Evolutionary conservation across 345 rosid species (phyloP), one percentile per base, ranked within the genome.

Genomic region (Moringa oleifera): DNA sequence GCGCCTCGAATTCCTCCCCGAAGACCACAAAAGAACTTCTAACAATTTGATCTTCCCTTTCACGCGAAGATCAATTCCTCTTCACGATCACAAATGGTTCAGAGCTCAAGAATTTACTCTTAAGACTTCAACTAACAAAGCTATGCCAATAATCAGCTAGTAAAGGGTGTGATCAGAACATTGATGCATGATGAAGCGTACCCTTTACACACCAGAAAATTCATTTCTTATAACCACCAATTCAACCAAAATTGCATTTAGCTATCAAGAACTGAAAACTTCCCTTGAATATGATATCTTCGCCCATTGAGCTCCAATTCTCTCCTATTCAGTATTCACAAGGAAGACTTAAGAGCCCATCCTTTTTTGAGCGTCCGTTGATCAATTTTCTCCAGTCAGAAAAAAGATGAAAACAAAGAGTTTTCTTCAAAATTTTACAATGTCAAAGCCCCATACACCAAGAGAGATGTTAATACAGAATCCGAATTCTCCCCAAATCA

Each of bases 1-100:
- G 63, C 47, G 65, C 77, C 75, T 63, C 57, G 68, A 28, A 62
- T 65, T 68, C 72, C 70, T 73, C 75, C 65, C 65, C 63, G 65
- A 56, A 50, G 22, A 46, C 59, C 25, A 56, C 28, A 51, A 23
- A 7, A 20, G 33, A n/a, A 36, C 36, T 33, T 24, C 19, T 62
- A 57, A 53, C 24, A 20, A 47, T 22, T 58, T 65, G 78, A 57
- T 62, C 72, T 71, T 70, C 79, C 77, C 79, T 77, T 61, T 21
- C 66, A 82, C 56, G 33, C 62, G 68, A 80, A 72, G 72, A 70
- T 55, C 75, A 53, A 51, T 70, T n/a, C 45, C 25, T 56, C 25
- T 31, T 53, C 53, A 67, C 54, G 61, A 65, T 41, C 64, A 70
- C 9, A 22, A 33, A 28, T 41, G 33, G 33, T 3, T 28, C 33